These are phyloP conservation scores for Ceratocystis huliohia DNA, from an alignment of 2,329 filamentous ascomycete species.

Conservation along the genomic window DNA sequence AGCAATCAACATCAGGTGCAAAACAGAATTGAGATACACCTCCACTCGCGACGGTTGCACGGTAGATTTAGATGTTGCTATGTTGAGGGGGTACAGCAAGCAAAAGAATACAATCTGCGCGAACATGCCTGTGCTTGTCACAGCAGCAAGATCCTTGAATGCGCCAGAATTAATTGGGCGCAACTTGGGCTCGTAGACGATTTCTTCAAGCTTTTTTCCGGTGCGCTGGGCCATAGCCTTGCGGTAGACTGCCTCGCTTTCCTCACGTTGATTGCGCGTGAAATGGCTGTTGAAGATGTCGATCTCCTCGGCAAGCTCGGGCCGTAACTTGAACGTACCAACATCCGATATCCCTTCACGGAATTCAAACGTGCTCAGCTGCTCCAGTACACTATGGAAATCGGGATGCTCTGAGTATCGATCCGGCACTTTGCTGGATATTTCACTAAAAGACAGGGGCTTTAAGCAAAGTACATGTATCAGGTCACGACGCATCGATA, in stretches of 20 bases:
- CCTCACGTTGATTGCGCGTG: constrained; percentile 91
- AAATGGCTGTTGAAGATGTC: constrained; percentile 96
- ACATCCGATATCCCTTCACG: constrained; percentile 87
- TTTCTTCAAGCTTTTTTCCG: constrained; percentile 64
- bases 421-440: constrained; percentile 74
- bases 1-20: constrained; percentile 78
- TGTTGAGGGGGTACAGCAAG: constrained; percentile 65
- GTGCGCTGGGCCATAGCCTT: constrained; percentile 78
- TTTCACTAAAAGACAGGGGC: constrained; percentile 85
- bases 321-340: constrained; percentile 84
- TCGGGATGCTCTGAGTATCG: constrained; percentile 80
- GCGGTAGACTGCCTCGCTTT: constrained; percentile 81
- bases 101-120: constrained; percentile 82
- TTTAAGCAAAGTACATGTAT: constrained; percentile 93
- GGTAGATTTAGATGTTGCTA: constrained; percentile 53
- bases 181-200: constrained; percentile 83
- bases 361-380: constrained; percentile 78
- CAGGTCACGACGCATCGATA: constrained; percentile 75
- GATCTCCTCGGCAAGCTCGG: constrained; percentile 72
- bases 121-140: constrained; percentile 76
- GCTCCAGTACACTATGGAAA: constrained; percentile 70
- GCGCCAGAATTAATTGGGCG: constrained; percentile 62
- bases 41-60: constrained; percentile 77
- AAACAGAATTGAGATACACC: constrained; percentile 77
- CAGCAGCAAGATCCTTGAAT: constrained; percentile 62